These are phyloP conservation scores for Talaromyces marneffei DNA, from an alignment of 2,329 filamentous ascomycete species.

Conservation along the genomic window DNA sequence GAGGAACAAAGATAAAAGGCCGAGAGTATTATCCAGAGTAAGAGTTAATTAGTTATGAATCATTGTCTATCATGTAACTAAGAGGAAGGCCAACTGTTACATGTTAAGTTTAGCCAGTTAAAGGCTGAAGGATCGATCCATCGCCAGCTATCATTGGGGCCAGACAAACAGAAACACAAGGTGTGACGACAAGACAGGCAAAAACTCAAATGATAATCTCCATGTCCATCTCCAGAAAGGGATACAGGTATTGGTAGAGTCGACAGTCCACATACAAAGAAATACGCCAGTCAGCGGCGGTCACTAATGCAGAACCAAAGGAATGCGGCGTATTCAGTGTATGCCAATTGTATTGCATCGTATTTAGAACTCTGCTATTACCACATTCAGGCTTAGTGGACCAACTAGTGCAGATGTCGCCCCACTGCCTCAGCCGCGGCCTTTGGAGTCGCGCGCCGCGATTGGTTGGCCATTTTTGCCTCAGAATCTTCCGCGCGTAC, in stretches of 20 bases:
- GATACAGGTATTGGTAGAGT: neutral
- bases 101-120: neutral
- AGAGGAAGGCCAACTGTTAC: neutral
- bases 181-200: neutral
- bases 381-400: neutral
- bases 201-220: neutral
- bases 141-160: neutral
- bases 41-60: neutral
- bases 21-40: neutral
- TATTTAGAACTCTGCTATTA: neutral
- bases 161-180: neutral
- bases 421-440: neutral
- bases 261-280: neutral
- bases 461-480: constrained; percentile 3
- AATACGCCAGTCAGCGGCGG: neutral
- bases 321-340: too few species aligned
- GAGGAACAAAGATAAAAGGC: neutral
- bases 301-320: neutral
- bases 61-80: neutral
- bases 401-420: neutral
- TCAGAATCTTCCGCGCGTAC: neutral
- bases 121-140: neutral
- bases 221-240: neutral
- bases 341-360: neutral
- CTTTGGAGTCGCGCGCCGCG: neutral